phyloP scores from a whole-genome alignment of 345 rosid species.

The Durio zibethinus region DNA sequence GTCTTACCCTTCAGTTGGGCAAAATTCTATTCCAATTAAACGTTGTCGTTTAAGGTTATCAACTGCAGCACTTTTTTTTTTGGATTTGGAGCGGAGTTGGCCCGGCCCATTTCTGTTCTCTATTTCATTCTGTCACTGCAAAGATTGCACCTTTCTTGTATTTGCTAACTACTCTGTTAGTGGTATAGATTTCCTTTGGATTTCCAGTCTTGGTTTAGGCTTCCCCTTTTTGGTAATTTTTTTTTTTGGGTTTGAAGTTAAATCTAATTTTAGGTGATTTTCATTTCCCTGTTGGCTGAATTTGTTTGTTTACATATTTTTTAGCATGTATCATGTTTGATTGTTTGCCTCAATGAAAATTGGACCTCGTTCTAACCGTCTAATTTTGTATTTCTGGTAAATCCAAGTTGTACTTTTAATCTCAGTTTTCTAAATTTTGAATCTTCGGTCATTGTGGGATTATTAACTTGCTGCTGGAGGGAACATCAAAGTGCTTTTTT shows the following conservation, averaged over 20 bases:
- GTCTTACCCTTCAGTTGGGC: not conserved
- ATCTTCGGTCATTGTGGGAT: not conserved
- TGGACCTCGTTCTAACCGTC: not conserved
- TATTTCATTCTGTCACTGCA: not conserved
- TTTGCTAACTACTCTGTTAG: not conserved
- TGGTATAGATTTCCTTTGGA: not conserved
- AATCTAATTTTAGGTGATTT: not conserved
- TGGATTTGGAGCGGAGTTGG: not conserved
- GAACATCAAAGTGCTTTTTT: not conserved
- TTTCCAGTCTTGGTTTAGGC: not conserved
- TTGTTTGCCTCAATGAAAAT: slow-evolving; percentile 7
- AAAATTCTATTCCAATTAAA: not conserved
- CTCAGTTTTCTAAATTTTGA: not conserved
- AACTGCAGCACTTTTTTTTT: not conserved
- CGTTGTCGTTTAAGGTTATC: not conserved
- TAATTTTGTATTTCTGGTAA: not conserved
- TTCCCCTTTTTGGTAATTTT: not conserved
- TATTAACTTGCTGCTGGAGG: not conserved
- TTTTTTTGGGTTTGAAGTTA: not conserved
- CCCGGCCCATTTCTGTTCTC: not conserved
- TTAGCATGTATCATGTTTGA: not conserved
- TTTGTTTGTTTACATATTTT: not conserved
- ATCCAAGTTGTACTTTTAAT: not conserved
- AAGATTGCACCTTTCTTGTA: not conserved
- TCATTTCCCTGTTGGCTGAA: not conserved